These are phyloP conservation scores for Beauveria varroae DNA, from an alignment of 2,329 filamentous ascomycete species.

Conservation along the genomic window DNA sequence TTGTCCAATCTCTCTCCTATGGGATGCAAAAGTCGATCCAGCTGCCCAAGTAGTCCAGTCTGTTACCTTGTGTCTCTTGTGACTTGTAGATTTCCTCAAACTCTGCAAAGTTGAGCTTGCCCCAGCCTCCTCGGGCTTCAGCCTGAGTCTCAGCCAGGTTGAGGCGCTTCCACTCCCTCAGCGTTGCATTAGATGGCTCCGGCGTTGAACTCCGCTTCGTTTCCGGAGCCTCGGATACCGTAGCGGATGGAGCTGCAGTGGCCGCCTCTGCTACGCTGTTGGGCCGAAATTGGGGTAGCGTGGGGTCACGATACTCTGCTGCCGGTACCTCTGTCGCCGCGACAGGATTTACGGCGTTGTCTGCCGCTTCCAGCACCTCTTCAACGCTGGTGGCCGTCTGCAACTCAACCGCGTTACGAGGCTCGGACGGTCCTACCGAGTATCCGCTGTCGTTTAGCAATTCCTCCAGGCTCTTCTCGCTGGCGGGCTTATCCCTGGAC, in stretches of 20 bases:
- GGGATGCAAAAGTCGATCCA: conserved; percentile 83
- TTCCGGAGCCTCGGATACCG: background rate
- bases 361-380: conserved; percentile 15
- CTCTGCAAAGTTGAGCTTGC: conserved; percentile 68
- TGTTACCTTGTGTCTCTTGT: conserved; percentile 53
- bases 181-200: conserved; percentile 20
- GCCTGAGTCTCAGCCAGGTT: conserved; percentile 63
- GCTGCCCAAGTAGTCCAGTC: conserved; percentile 73
- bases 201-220: conserved; percentile 15
- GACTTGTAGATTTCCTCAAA: conserved; percentile 68
- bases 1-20: conserved; percentile 23
- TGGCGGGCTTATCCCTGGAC: background rate
- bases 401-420: conserved; percentile 26
- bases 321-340: conserved; percentile 13
- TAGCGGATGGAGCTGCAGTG: background rate
- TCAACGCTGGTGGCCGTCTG: conserved; percentile 19
- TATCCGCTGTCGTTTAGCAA: conserved; percentile 40
- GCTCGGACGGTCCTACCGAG: conserved; percentile 26
- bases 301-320: conserved; percentile 44
- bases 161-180: conserved; percentile 46
- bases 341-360: conserved; percentile 13
- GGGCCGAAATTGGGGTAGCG: conserved; percentile 63
- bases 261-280: conserved; percentile 29
- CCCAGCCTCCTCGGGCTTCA: conserved; percentile 66
- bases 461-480: conserved; percentile 24